phyloP scores from a whole-genome alignment of 1,284 basidiomycete species.

The Heliocybe sulcata region DNA sequence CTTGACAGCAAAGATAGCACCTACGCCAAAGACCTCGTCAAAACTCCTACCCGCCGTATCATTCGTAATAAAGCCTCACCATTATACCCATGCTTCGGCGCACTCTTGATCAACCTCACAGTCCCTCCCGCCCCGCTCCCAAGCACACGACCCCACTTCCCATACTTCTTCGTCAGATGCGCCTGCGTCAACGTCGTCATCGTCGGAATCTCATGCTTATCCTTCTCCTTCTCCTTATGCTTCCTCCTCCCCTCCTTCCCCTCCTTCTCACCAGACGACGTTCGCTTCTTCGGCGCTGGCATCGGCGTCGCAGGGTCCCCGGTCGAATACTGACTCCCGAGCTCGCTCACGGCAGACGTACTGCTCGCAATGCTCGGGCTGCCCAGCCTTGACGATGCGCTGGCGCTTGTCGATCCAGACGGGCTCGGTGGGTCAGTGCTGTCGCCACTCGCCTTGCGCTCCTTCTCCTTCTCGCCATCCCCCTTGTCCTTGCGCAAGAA shows the following conservation, averaged over 20 bases:
- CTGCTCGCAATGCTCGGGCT: not conserved
- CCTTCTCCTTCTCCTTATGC: not conserved
- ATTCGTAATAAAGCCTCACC: not conserved
- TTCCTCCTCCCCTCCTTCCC: not conserved
- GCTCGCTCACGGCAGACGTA: not conserved
- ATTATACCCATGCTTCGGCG: constrained; percentile 54
- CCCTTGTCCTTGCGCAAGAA: constrained; percentile 1
- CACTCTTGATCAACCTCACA: constrained; percentile 91
- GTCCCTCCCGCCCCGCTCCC: constrained; percentile 97
- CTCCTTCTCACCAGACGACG: not conserved
- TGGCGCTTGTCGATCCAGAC: not conserved
- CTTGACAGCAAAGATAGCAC: constrained; percentile 91
- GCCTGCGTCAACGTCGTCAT: constrained; percentile 56
- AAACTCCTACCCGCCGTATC: not conserved
- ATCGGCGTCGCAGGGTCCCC: not conserved
- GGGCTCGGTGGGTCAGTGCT: not conserved
- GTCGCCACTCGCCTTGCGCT: not conserved
- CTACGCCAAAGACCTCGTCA: constrained; percentile 14
- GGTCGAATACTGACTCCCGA: not conserved
- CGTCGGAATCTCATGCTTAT: not conserved
- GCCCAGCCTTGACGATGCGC: not conserved
- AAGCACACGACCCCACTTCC: constrained; percentile 95
- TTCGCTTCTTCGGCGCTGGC: not conserved
- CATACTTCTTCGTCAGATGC: constrained; percentile 96
- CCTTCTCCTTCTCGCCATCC: not conserved